Conservation (phyloP, 2,329 filamentous ascomycete species). For the Zymoseptoria passerinii region DNA sequence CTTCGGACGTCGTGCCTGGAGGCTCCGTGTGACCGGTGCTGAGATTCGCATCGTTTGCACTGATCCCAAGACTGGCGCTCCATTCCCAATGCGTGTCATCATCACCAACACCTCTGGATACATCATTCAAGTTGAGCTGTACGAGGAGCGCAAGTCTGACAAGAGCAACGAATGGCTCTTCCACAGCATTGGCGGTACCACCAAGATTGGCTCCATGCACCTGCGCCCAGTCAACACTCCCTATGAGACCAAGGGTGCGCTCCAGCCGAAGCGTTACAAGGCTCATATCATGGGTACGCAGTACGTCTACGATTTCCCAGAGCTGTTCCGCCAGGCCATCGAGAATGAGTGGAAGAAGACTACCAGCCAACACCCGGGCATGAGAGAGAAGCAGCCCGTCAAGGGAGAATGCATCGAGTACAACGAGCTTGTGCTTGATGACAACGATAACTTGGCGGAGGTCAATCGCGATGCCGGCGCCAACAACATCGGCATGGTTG, state of each 20-base stretch:
- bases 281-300: conserved; percentile 98
- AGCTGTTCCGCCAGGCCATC: conserved; percentile 95
- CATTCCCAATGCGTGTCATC: conserved; percentile 87
- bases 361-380: conserved; percentile 61
- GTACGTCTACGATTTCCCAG: conserved; percentile 99
- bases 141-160: conserved; percentile 95
- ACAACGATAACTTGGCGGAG: conserved; percentile 83
- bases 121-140: conserved; percentile 94
- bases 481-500: conserved; percentile 96
- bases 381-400: conserved; percentile 73
- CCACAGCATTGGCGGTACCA: conserved; percentile 92
- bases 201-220: conserved; percentile 92
- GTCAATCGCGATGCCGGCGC: conserved; percentile 91
- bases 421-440: conserved; percentile 89
- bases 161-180: conserved; percentile 93
- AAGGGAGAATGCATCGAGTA: conserved; percentile 88
- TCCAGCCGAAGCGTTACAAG: conserved; percentile 99
- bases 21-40: conserved; percentile 89
- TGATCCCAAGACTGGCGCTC: conserved; percentile 70
- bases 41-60: conserved; percentile 99
- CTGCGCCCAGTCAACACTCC: conserved; percentile 82
- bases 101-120: conserved; percentile 98
- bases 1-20: conserved; percentile 90
- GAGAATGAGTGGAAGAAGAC: conserved; percentile 86
- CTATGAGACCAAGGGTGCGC: conserved; percentile 96